Evolutionary conservation across 2,329 filamentous ascomycete genomes (phyloP), one percentile per base, ranked within the genome.

Genomic region (Monilinia vaccinii-corymbosi): DNA sequence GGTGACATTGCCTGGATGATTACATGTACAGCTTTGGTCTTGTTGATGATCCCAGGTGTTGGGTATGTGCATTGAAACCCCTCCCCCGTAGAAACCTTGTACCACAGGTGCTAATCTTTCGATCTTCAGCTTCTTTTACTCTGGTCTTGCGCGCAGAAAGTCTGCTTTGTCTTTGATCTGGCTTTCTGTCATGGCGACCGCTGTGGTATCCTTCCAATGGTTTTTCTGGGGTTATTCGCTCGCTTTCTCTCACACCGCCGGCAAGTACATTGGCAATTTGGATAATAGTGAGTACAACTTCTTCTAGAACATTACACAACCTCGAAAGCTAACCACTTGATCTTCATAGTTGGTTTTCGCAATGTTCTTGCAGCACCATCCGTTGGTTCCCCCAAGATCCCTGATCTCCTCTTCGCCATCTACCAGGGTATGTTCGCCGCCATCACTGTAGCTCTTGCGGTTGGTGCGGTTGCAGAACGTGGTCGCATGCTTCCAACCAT

Each of bases 11-110:
- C 85, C 60, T 96, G 88, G 88, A 85, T 95, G 75, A 84, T 96
- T 67, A 87, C 84, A 23, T 80, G 88, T 32, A 91, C 90, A 1
- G 91, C 89, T 8, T 80, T 96, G 57, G 91, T 96, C 56, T 77
- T 95, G 68, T 83, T 96, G 68, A 96, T 96, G 91, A 91, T 96
- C 76, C 91, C 91, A 2, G 91, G 91, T 67, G 90, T 96, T 68
- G 91, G 89, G 70, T 81, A 74, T 72, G 79, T 75, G 62, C 64
- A 65, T 46, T 13, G n/a, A n/a, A 46, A 25, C n/a, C n/a, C n/a
- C n/a, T n/a, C n/a, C n/a, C n/a, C n/a, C n/a, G n/a, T n/a, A n/a
- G n/a, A n/a, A 32, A 31, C 25, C 31, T 49, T 52, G 64, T 65
- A 48, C 53, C 14, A 66, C 58, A 58, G 57, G 60, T 51, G 61